phyloP scores from a whole-genome alignment of 768 basidiomycete species.

The Gyrodon lividus region DNA sequence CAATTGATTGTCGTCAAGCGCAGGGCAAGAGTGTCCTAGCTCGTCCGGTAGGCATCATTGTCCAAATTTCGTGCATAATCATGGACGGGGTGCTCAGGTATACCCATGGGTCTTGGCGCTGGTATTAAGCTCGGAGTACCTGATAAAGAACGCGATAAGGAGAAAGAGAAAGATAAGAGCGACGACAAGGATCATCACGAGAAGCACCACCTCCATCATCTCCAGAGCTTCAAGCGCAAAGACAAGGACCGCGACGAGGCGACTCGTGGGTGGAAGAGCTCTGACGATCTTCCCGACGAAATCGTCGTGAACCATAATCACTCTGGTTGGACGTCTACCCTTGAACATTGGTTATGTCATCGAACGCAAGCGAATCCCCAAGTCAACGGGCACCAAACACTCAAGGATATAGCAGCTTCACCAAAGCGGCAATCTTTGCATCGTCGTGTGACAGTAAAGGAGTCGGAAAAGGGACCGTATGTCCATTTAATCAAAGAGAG shows the following conservation, averaged over 20 bases:
- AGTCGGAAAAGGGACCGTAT: constrained; percentile 68
- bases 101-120: constrained; percentile 77
- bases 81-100: constrained; percentile 42
- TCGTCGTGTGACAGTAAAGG: constrained; percentile 41
- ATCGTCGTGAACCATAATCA: constrained; percentile 30
- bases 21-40: constrained; percentile 83
- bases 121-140: constrained; percentile 68
- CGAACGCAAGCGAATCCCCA: constrained; percentile 27
- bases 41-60: constrained; percentile 48
- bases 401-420: constrained; percentile 37
- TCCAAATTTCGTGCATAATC: background rate
- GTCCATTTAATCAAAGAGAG: constrained; percentile 84
- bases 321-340: constrained; percentile 70
- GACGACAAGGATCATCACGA: constrained; percentile 33
- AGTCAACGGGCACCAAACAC: constrained; percentile 11
- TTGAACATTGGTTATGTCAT: constrained; percentile 71
- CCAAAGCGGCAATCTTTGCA: constrained; percentile 46
- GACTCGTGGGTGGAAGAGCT: constrained; percentile 33
- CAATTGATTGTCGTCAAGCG: constrained; percentile 37
- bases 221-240: constrained; percentile 32
- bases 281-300: constrained; percentile 36
- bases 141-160: constrained; percentile 41
- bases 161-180: constrained; percentile 32
- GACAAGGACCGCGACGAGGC: constrained; percentile 39
- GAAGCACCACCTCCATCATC: constrained; percentile 26